These are phyloP conservation scores for Plectosphaerella cucumerina DNA, from an alignment of 2,329 filamentous ascomycete genomes.

Conservation along the genomic window DNA sequence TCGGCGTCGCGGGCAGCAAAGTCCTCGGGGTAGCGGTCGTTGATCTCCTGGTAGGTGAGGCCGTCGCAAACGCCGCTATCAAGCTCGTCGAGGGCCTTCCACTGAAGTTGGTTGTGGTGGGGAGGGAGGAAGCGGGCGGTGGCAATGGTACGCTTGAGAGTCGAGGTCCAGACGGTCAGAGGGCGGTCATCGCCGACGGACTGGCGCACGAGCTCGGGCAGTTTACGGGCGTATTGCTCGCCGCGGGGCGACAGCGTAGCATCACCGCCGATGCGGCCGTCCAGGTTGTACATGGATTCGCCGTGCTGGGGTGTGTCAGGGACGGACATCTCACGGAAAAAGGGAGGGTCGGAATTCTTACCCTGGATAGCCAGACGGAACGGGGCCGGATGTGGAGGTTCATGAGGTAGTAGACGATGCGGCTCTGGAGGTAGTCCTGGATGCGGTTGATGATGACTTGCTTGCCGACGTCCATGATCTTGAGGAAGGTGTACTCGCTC, in stretches of 20 bases:
- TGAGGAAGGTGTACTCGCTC: slow-evolving; percentile 85
- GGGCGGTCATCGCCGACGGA: slow-evolving; percentile 70
- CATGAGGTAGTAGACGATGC: slow-evolving; percentile 97
- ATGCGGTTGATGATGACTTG: slow-evolving; percentile 98
- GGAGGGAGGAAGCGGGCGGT: slow-evolving; percentile 78
- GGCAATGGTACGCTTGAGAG: slow-evolving; percentile 77
- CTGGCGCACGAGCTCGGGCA: slow-evolving; percentile 79
- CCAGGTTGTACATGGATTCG: slow-evolving; percentile 88
- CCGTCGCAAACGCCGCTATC: slow-evolving; percentile 96
- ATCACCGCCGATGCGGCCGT: slow-evolving; percentile 89
- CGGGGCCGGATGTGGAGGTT: slow-evolving; percentile 96
- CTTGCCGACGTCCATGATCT: slow-evolving; percentile 93
- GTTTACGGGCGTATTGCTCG: slow-evolving; percentile 77
- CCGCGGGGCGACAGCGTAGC: slow-evolving; percentile 81
- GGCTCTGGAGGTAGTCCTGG: slow-evolving; percentile 91
- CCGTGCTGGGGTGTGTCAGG: slow-evolving; percentile 61
- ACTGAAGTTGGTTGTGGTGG: slow-evolving; percentile 90
- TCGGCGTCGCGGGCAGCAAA: slow-evolving; percentile 94
- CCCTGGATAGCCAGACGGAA: slow-evolving; percentile 92
- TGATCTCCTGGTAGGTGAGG: slow-evolving; percentile 93
- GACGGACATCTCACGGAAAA: background rate
- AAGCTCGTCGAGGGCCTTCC: slow-evolving; percentile 97
- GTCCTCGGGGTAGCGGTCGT: slow-evolving; percentile 86
- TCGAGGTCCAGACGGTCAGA: slow-evolving; percentile 60
- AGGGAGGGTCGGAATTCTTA: slow-evolving; percentile 39